A percentile compares a stretch with the other conserved stretches of the same genome.
These are phyloP conservation scores for Diddensiella santjacobensis DNA, from an alignment of 805 yeast genomes.

Conservation along the genomic window DNA sequence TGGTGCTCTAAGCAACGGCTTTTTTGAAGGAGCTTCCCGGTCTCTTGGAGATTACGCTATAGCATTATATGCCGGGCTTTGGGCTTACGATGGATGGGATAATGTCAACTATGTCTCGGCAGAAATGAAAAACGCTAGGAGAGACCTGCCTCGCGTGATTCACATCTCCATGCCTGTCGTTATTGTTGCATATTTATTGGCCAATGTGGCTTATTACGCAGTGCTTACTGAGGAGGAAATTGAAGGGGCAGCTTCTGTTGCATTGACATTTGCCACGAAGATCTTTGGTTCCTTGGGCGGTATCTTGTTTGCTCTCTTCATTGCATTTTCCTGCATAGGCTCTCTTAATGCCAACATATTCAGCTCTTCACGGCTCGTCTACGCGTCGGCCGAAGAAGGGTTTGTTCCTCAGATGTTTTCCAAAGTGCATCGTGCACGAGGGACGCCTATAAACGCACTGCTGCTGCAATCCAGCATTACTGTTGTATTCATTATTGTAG, in stretches of 20 bases:
- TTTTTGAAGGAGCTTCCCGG: slow-evolving; percentile 30
- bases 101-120: slow-evolving; percentile 41
- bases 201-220: slow-evolving; percentile 47
- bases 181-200: slow-evolving; percentile 33
- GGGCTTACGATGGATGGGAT: slow-evolving; percentile 47
- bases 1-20: slow-evolving; percentile 23
- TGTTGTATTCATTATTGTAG: slow-evolving; percentile 32
- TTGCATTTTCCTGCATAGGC: slow-evolving; percentile 39
- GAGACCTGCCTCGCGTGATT: slow-evolving; percentile 39
- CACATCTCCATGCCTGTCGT: slow-evolving; percentile 40
- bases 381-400: slow-evolving; percentile 36
- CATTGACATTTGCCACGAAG: slow-evolving; percentile 32
- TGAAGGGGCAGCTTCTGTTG: slow-evolving; percentile 34
- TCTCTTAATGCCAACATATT: slow-evolving; percentile 39
- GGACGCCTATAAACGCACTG: slow-evolving; percentile 36
- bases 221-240: slow-evolving; percentile 66
- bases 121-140: slow-evolving; percentile 36
- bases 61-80: slow-evolving; percentile 40
- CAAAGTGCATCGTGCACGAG: slow-evolving; percentile 20
- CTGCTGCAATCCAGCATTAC: slow-evolving; percentile 33
- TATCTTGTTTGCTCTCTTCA: slow-evolving; percentile 31
- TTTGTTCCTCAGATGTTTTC: slow-evolving; percentile 33
- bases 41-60: slow-evolving; percentile 32
- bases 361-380: slow-evolving; percentile 35
- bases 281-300: slow-evolving; percentile 31